These are phyloP conservation scores for Paradendryphiella salina DNA, from an alignment of 2,329 filamentous ascomycete species.

Conservation along the genomic window DNA sequence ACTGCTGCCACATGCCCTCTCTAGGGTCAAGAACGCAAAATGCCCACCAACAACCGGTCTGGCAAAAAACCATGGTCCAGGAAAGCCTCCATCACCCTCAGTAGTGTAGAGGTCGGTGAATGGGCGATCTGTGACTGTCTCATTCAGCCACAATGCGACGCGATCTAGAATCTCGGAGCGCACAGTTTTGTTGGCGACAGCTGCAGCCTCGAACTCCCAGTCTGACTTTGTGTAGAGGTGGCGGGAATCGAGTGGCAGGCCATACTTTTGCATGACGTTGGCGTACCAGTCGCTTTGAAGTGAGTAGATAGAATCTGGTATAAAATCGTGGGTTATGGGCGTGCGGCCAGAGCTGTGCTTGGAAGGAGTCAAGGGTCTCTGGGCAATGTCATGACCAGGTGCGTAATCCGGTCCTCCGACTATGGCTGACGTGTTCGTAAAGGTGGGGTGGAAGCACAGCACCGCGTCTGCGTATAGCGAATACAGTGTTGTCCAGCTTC, in stretches of 20 bases:
- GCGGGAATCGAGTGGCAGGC: conserved; percentile 77
- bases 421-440: conserved; percentile 42
- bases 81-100: conserved; percentile 74
- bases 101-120: conserved; percentile 84
- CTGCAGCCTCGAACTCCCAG: conserved; percentile 88
- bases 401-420: conserved; percentile 8
- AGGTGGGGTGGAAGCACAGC: conserved; percentile 74
- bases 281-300: conserved; percentile 81
- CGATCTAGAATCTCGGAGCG: conserved; percentile 72
- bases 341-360: conserved; percentile 23
- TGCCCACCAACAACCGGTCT: conserved; percentile 82
- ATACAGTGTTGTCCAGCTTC: conserved; percentile 83
- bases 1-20: conserved; percentile 72
- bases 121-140: conserved; percentile 74
- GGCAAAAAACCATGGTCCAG: conserved; percentile 75
- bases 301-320: conserved; percentile 75
- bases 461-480: conserved; percentile 80
- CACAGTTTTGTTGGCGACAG: conserved; percentile 70
- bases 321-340: conserved; percentile 58
- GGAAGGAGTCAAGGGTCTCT: conserved; percentile 26
- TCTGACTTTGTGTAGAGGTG: conserved; percentile 87
- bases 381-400: conserved; percentile 13
- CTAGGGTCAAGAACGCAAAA: conserved; percentile 81
- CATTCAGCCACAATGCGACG: conserved; percentile 80
- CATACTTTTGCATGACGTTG: conserved; percentile 77